Evolutionary conservation across 305 asterid genomes (phyloP).

Genomic region (Fraxinus floribunda): DNA sequence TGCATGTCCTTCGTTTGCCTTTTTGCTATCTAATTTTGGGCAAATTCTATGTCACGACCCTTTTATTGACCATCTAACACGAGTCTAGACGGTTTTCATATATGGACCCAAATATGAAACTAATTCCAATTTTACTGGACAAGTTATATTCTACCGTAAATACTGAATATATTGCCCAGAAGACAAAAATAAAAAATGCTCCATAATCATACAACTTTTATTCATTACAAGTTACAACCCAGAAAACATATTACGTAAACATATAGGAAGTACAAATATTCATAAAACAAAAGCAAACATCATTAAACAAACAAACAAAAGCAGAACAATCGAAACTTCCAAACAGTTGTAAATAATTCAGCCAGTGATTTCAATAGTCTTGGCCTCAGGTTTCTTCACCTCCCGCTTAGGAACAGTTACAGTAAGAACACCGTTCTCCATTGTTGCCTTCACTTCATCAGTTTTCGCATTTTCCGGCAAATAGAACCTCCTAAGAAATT

Average conservation of each 20-base stretch:
- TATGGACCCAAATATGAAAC: too few relatives aligned
- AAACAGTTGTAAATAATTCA: not conserved
- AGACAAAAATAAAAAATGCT: too few relatives aligned
- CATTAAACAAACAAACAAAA: not conserved
- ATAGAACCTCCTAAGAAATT: constrained; percentile 20
- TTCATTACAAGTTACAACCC: constrained; percentile 1
- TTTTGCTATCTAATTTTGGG: too few relatives aligned
- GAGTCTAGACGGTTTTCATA: too few relatives aligned
- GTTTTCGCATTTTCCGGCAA: constrained; percentile 30
- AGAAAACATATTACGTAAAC: not conserved
- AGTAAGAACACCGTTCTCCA: constrained; percentile 34
- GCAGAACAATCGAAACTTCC: not conserved
- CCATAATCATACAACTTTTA: not conserved
- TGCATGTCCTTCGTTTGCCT: too few relatives aligned
- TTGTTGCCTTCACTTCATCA: constrained; percentile 27
- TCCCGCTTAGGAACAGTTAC: constrained; percentile 32
- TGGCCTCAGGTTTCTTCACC: constrained; percentile 30
- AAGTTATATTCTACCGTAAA: too few relatives aligned
- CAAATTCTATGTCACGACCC: too few relatives aligned
- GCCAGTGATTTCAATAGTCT: constrained; percentile 24
- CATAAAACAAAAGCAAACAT: not conserved
- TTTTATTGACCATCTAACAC: too few relatives aligned
- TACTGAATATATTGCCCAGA: too few relatives aligned
- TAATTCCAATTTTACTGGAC: too few relatives aligned
- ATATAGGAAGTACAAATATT: not conserved